Evolutionary conservation across 164 flowering plant species (phyloP).

Genomic region (Berberis vulgaris): DNA sequence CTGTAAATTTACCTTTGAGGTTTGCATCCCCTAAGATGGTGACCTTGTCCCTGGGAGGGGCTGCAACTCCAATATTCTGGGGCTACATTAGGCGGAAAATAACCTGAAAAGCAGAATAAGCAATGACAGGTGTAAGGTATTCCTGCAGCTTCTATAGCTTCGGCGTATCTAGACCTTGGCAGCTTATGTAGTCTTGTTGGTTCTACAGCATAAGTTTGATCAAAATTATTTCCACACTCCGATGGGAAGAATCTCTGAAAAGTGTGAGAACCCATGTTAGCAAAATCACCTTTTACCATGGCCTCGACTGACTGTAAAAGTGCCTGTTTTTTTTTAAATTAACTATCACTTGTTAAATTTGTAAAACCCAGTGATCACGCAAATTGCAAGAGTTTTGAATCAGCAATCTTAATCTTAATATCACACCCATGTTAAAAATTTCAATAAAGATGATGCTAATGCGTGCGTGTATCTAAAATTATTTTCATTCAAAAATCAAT

Average conservation of each 20-base stretch:
- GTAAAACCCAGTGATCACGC: no score
- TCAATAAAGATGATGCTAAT: no score
- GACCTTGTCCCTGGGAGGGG: slow-evolving; percentile 52
- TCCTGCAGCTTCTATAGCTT: slow-evolving; percentile 39
- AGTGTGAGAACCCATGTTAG: background rate
- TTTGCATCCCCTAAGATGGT: slow-evolving; percentile 50
- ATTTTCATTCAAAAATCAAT: no score
- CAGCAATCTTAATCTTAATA: no score
- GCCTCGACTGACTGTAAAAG: no score
- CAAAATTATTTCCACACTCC: slow-evolving; percentile 57
- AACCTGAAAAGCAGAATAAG: slow-evolving; percentile 30
- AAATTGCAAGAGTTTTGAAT: no score
- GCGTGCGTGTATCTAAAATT: no score
- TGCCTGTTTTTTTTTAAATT: no score
- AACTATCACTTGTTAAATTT: no score
- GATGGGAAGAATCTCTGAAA: slow-evolving; percentile 58
- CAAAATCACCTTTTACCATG: no score
- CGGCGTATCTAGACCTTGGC: slow-evolving; percentile 37
- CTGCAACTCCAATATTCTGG: slow-evolving; percentile 29
- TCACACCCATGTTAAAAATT: no score
- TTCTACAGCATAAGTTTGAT: slow-evolving; percentile 42
- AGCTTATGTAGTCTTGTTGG: slow-evolving; percentile 36
- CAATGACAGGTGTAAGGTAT: slow-evolving; percentile 46
- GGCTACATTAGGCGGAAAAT: slow-evolving; percentile 32
- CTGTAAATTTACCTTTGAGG: slow-evolving; percentile 26